Evolutionary conservation across 257 asterid species (phyloP).

Genomic region (Petunia secreta): DNA sequence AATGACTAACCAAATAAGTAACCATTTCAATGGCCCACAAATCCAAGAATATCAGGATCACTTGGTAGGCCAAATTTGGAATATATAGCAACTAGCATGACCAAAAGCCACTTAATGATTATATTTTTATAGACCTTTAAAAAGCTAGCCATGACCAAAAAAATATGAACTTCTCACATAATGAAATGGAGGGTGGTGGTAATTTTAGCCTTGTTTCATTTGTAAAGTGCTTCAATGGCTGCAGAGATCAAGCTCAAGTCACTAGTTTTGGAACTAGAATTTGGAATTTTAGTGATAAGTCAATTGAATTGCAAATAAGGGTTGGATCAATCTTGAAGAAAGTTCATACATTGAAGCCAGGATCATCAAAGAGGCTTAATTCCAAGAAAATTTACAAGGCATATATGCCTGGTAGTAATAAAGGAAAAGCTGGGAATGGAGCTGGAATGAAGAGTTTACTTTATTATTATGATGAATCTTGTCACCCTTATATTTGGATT

Average conservation of each 20-base stretch:
- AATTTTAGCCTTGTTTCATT: slow-evolving; percentile 49
- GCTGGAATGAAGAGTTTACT: slow-evolving; percentile 63
- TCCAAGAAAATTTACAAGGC: slow-evolving; percentile 79
- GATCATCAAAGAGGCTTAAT: slow-evolving; percentile 71
- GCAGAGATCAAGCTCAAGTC: slow-evolving; percentile 61
- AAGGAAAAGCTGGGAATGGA: slow-evolving; percentile 32
- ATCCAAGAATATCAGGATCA: slow-evolving; percentile 28
- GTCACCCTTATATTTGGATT: slow-evolving; percentile 93
- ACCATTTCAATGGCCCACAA: slow-evolving; percentile 24
- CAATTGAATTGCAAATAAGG: slow-evolving; percentile 72
- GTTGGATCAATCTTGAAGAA: slow-evolving; percentile 81
- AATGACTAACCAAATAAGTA: slow-evolving; percentile 8
- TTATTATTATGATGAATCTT: slow-evolving; percentile 80
- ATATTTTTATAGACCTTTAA: slow-evolving; percentile 10
- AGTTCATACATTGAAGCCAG: slow-evolving; percentile 72
- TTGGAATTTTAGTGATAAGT: slow-evolving; percentile 70
- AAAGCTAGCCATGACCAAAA: neutral
- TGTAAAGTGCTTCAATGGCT: slow-evolving; percentile 66
- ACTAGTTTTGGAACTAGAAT: slow-evolving; percentile 72
- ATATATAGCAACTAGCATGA: slow-evolving; percentile 8
- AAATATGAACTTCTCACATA: neutral
- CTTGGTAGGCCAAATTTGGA: slow-evolving; percentile 19
- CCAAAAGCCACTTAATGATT: neutral
- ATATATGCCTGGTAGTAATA: slow-evolving; percentile 65
- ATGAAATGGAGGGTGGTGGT: slow-evolving; percentile 38